Evolutionary conservation across 257 asterid genomes (phyloP).

Genomic region (Lantana camara): DNA sequence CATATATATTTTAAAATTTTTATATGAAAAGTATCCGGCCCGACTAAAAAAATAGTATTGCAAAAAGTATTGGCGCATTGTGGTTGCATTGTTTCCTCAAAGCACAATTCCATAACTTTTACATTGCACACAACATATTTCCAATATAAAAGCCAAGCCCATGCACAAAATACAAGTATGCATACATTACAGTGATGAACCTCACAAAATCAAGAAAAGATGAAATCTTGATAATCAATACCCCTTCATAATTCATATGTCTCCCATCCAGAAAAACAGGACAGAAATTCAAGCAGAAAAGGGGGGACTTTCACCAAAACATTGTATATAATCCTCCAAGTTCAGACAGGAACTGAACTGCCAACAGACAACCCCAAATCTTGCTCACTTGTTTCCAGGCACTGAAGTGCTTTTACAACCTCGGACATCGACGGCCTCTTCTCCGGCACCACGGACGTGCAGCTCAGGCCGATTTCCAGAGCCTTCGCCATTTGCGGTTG

Average conservation of each 20-base stretch:
- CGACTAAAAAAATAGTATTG: no score
- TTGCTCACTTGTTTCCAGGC: slow-evolving; percentile 45
- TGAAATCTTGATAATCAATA: no score
- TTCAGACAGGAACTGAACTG: slow-evolving; percentile 49
- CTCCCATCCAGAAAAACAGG: slow-evolving; percentile 17
- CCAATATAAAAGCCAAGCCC: background rate
- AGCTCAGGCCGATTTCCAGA: slow-evolving; percentile 60
- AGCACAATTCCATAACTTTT: no score
- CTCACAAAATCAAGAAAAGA: background rate
- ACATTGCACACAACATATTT: no score
- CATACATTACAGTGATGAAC: slow-evolving; percentile 24
- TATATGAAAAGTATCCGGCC: no score
- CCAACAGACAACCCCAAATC: slow-evolving; percentile 34
- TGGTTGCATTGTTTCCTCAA: no score
- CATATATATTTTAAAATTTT: no score
- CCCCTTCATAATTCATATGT: background rate
- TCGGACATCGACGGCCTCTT: slow-evolving; percentile 78
- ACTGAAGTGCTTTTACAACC: slow-evolving; percentile 56
- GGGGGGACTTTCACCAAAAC: slow-evolving; percentile 21
- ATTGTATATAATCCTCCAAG: slow-evolving; percentile 6
- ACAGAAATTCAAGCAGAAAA: slow-evolving; percentile 3
- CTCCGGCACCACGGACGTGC: slow-evolving; percentile 70
- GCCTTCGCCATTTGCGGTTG: slow-evolving; percentile 62
- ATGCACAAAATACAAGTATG: slow-evolving; percentile 6
- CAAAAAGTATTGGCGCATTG: no score